Base-by-base conservation (phyloP, 2,329 filamentous ascomycete genomes). In the Beauveria caledonica region DNA sequence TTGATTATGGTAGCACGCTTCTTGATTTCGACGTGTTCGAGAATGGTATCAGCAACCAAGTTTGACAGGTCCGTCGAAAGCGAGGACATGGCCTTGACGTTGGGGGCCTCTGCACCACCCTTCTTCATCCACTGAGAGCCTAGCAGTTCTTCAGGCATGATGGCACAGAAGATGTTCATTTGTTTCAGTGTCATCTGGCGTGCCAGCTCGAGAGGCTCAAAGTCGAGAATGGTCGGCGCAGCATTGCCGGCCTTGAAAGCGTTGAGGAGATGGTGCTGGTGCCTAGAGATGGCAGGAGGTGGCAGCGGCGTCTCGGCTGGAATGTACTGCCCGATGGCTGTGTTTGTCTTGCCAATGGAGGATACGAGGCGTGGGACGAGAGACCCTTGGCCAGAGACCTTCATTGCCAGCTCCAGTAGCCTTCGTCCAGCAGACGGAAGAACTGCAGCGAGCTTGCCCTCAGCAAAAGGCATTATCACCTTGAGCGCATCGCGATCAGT, bases 61-160 rank as follows among this genome's bases (percentile, higher is more conserved):
- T 97, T 94, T 5, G 93, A 92, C 19, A 99, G 78, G 64, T 97
- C 92, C 0, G 92, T 99, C 3, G 93, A 96, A 45, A 99, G 79
- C 0, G 88, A 87, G 1, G 92, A 94, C 90, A 97, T 96, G 5
- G 91, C 90, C 70, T 93, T 90, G 63, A 99, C 93, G 64, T 97
- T 96, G 44, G 89, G 86, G 1, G 92, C 90, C 62, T 88, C 84
- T 0, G 85, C 86, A 5, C 87, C 89, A 3, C 84, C 83, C 67
- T 92, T 91, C 78, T 96, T 97, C 74, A 89, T 96, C 92, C 93
- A 97, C 73, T 96, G 92, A 0, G 91, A 90, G 3, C 87, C 90
- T 10, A 99, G 80, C 5, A 99, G 84, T 73, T 99, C 94, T 66
- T 97, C 91, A 0, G 94, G 91, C 65, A 92, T 81, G 64, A 99